These are phyloP conservation scores for Glebionis coronaria DNA, from an alignment of 129 eudicot genomes.

Conservation along the genomic window DNA sequence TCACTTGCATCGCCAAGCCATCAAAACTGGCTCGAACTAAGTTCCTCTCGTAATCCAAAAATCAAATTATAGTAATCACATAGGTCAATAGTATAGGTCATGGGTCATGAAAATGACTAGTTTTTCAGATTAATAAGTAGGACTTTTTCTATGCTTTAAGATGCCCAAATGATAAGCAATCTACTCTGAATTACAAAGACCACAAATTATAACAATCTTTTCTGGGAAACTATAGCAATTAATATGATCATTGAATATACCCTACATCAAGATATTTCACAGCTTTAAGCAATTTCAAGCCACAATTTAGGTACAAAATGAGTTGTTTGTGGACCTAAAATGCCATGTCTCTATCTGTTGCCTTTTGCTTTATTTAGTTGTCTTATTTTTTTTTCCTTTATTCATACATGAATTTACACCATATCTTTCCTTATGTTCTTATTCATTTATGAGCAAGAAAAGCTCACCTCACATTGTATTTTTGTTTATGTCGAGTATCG, in stretches of 20 bases:
- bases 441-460: slow-evolving; percentile 19
- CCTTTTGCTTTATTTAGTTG: slow-evolving; percentile 26
- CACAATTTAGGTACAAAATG: slow-evolving; percentile 26
- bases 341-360: slow-evolving; percentile 24
- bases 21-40: no score
- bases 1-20: no score
- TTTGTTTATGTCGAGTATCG: slow-evolving; percentile 12
- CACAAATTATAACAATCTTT: slow-evolving; percentile 9
- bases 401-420: slow-evolving; percentile 8
- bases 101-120: not conserved
- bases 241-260: not conserved
- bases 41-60: no score
- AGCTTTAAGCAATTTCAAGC: slow-evolving; percentile 23
- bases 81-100: not conserved
- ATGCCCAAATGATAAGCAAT: not conserved
- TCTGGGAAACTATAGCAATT: not conserved
- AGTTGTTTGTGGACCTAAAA: slow-evolving; percentile 34
- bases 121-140: not conserved
- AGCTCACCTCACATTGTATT: slow-evolving; percentile 21
- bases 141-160: not conserved
- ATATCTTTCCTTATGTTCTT: slow-evolving; percentile 16
- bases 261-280: slow-evolving; percentile 25
- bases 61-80: not conserved
- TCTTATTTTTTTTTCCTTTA: slow-evolving; percentile 14
- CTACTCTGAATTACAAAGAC: slow-evolving; percentile 7